Percentiles rank a stretch among this genome's conserved stretches.
phyloP scores from a whole-genome alignment of 805 yeast genomes.

The Myxozyma neotropica region DNA sequence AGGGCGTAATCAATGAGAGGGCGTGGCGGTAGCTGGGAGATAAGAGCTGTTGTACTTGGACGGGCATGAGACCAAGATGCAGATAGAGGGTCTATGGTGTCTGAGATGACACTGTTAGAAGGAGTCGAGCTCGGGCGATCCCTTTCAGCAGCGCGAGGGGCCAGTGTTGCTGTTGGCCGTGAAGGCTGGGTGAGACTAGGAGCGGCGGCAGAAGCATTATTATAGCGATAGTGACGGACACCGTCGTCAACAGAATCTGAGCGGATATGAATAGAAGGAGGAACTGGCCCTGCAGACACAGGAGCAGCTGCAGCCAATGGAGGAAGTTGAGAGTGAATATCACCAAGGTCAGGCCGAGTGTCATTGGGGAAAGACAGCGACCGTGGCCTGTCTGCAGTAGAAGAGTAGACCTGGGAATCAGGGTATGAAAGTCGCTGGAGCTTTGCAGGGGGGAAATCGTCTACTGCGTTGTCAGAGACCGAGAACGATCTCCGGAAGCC shows the following conservation, averaged over 20 bases:
- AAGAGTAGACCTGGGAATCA: background rate
- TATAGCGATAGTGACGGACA: background rate
- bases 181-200: background rate
- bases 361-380: constrained; percentile 4
- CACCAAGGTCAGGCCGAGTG: background rate
- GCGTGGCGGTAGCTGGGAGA: constrained; percentile 23
- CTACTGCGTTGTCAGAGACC: background rate
- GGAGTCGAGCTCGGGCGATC: background rate
- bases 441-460: constrained; percentile 8
- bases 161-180: background rate
- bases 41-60: constrained; percentile 12
- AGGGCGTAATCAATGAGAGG: constrained; percentile 20
- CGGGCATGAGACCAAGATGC: constrained; percentile 17
- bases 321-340: background rate
- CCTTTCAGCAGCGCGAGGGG: background rate
- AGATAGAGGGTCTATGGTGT: background rate
- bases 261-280: background rate
- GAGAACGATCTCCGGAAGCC: constrained; percentile 8
- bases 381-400: constrained; percentile 6
- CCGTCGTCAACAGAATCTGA: background rate
- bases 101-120: constrained; percentile 6
- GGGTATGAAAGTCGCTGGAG: constrained; percentile 2
- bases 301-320: background rate
- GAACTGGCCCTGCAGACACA: background rate
- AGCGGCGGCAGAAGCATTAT: background rate